Percentiles rank a stretch among this genome's conserved stretches.
Conservation (phyloP, 2,329 filamentous ascomycete genomes). For the Trichoderma citrinoviride region DNA sequence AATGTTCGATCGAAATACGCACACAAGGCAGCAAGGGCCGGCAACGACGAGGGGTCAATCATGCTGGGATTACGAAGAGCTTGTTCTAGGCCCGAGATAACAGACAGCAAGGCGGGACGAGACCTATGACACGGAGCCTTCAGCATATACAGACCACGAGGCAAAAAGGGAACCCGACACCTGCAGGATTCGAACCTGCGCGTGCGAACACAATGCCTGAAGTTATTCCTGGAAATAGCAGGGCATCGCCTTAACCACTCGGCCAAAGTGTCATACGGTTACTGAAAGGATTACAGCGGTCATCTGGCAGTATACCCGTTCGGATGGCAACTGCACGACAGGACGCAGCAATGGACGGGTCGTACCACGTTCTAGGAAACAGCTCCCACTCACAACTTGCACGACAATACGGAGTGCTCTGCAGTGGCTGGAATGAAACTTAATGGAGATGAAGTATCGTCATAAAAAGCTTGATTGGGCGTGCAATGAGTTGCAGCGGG, state of each 20-base stretch:
- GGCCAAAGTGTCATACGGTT: constrained; percentile 13
- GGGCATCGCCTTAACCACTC: constrained; percentile 20
- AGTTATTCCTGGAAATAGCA: constrained; percentile 6
- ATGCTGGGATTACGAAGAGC: neutral
- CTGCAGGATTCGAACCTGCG: constrained; percentile 20
- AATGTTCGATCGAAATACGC: neutral
- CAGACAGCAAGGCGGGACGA: neutral
- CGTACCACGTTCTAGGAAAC: neutral
- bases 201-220: constrained; percentile 21
- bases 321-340: too few relatives aligned
- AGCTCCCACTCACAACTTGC: neutral
- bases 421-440: neutral
- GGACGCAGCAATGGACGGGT: neutral
- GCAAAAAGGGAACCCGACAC: constrained; percentile 8
- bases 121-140: neutral
- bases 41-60: neutral
- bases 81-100: neutral
- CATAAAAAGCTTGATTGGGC: neutral
- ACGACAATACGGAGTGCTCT: neutral
- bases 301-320: neutral
- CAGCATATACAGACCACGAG: neutral
- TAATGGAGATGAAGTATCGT: neutral
- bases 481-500: neutral
- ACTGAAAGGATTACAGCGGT: neutral
- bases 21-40: neutral